Evolutionary conservation across 805 yeast species (phyloP).

Genomic region (Ogataea henricii): DNA sequence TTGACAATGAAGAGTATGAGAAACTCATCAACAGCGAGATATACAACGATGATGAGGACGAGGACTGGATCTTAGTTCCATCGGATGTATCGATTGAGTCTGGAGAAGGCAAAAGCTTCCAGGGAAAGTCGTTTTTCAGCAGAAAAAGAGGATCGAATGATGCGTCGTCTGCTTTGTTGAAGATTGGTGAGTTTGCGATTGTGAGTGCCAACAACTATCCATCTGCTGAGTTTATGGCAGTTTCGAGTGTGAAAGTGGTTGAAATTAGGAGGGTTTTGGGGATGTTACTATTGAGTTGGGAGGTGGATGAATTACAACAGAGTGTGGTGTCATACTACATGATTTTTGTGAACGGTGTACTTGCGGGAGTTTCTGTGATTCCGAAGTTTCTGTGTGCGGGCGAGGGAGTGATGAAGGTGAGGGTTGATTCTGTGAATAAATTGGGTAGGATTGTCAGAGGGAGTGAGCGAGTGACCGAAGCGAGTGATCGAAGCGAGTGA

Average conservation of each 20-base stretch:
- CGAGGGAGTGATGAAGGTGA: conserved; percentile 9
- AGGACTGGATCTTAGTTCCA: conserved; percentile 32
- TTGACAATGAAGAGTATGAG: conserved; percentile 32
- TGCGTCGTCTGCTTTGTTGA: conserved; percentile 17
- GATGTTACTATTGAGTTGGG: conserved; percentile 25
- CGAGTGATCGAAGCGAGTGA: background rate
- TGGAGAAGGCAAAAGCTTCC: conserved; percentile 9
- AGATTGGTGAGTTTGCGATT: conserved; percentile 27
- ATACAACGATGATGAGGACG: conserved; percentile 29
- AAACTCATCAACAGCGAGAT: conserved; percentile 27
- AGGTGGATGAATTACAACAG: conserved; percentile 23
- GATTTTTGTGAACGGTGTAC: conserved; percentile 32
- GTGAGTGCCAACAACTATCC: conserved; percentile 30
- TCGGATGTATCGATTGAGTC: conserved; percentile 15
- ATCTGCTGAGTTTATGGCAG: conserved; percentile 20
- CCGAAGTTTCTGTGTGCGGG: conserved; percentile 13
- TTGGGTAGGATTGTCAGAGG: conserved; percentile 24
- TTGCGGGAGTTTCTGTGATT: conserved; percentile 29
- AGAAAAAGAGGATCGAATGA: background rate
- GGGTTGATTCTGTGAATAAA: conserved; percentile 29
- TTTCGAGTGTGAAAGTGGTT: conserved; percentile 6
- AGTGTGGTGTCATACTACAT: conserved; percentile 31
- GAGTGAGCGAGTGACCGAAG: conserved; percentile 1
- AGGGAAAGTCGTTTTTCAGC: background rate
- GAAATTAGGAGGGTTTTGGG: no score